These are phyloP conservation scores for Camelina neglecta DNA, from an alignment of 345 rosid species.

Conservation along the genomic window DNA sequence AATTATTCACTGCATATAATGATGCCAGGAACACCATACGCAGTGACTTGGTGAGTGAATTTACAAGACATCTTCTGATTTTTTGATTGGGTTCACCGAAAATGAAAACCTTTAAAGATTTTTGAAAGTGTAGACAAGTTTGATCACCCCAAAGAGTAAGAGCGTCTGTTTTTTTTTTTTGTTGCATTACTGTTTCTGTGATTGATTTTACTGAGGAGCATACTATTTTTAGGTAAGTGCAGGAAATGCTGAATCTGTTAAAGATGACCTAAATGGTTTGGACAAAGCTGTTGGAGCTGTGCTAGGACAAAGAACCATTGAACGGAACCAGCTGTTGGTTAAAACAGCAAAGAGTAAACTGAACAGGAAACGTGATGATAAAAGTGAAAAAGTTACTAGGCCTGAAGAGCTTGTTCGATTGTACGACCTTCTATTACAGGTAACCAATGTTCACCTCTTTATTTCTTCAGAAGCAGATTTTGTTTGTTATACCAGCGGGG, in stretches of 20 bases:
- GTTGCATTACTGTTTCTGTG: slow-evolving; percentile 33
- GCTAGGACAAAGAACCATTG: slow-evolving; percentile 91
- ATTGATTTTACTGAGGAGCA: slow-evolving; percentile 28
- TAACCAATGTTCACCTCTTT: slow-evolving; percentile 35
- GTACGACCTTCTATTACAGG: slow-evolving; percentile 92
- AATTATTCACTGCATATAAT: slow-evolving; percentile 85
- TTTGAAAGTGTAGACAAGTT: slow-evolving; percentile 20
- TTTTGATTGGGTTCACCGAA: slow-evolving; percentile 13
- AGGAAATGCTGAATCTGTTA: slow-evolving; percentile 88
- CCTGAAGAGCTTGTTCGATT: slow-evolving; percentile 99
- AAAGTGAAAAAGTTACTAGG: slow-evolving; percentile 82
- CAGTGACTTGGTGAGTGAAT: slow-evolving; percentile 79
- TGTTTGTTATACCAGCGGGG: slow-evolving; percentile 25
- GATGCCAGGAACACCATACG: slow-evolving; percentile 94
- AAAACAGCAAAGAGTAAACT: slow-evolving; percentile 89
- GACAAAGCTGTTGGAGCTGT: slow-evolving; percentile 97
- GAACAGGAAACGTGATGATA: slow-evolving; percentile 79
- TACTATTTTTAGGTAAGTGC: slow-evolving; percentile 70
- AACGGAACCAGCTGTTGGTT: slow-evolving; percentile 89
- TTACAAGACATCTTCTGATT: slow-evolving; percentile 12
- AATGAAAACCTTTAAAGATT: background rate
- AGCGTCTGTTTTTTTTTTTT: slow-evolving; percentile 4
- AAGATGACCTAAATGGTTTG: slow-evolving; percentile 93
- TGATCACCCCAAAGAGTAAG: background rate
- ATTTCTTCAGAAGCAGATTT: background rate